A percentile compares a stretch with the other conserved stretches of the same genome.
These are phyloP conservation scores for Stygiomarasmius scandens DNA, from an alignment of 1,284 basidiomycete genomes.

Conservation along the genomic window DNA sequence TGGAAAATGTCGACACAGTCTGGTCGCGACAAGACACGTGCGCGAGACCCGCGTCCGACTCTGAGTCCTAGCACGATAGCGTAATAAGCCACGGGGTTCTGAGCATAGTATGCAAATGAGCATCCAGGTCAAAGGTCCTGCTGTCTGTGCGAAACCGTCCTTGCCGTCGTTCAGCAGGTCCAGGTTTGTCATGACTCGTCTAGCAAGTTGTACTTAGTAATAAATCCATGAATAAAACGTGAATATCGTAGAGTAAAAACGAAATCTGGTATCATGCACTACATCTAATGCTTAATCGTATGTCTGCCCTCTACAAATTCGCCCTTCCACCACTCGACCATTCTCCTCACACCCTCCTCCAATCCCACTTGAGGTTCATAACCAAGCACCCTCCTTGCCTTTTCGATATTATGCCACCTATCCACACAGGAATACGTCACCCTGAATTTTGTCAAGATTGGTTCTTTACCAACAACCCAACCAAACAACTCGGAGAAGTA, in stretches of 20 bases:
- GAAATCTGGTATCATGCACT: not conserved
- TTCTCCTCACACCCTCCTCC: conserved; percentile 84
- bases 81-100: no score
- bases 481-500: conserved; percentile 76
- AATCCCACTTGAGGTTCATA: conserved; percentile 92
- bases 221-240: no score
- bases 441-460: conserved; percentile 89
- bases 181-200: no score
- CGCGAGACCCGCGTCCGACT: no score
- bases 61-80: no score
- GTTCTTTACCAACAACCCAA: conserved; percentile 78
- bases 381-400: conserved; percentile 87
- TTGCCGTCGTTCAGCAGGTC: no score
- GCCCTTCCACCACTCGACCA: conserved; percentile 50
- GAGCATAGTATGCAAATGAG: no score
- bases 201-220: no score
- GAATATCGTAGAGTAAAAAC: not conserved
- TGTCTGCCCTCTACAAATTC: not conserved
- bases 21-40: no score
- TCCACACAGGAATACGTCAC: conserved; percentile 76
- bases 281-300: not conserved
- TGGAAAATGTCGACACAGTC: no score
- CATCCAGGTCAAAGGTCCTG: no score
- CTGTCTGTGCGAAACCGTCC: no score
- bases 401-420: conserved; percentile 95